phyloP scores from a whole-genome alignment of 768 basidiomycete species.

The Panaeolus cyanescens region DNA sequence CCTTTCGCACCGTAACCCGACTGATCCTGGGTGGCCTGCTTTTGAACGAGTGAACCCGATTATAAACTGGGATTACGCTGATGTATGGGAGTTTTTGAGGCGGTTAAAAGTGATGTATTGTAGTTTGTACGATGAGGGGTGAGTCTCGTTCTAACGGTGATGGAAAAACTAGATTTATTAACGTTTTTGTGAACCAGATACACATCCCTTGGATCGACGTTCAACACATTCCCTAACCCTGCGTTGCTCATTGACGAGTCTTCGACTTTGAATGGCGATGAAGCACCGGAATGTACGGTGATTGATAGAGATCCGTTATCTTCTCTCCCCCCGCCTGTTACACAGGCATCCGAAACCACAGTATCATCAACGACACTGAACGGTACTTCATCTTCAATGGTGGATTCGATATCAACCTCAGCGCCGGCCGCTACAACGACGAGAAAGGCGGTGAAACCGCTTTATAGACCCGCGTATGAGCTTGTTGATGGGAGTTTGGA shows the following conservation, averaged over 20 bases:
- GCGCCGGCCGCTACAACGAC: slow-evolving; percentile 14
- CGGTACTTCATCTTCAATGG: slow-evolving; percentile 24
- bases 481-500: slow-evolving; percentile 74
- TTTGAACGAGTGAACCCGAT: slow-evolving; percentile 95
- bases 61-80: slow-evolving; percentile 90
- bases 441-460: no score
- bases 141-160: slow-evolving; percentile 28
- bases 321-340: slow-evolving; percentile 11
- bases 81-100: slow-evolving; percentile 89
- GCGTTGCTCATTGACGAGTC: slow-evolving; percentile 51
- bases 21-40: slow-evolving; percentile 87
- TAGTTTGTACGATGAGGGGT: slow-evolving; percentile 89
- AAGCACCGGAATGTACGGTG: neutral
- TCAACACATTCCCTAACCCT: slow-evolving; percentile 93
- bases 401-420: slow-evolving; percentile 14
- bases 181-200: no score
- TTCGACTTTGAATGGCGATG: no score
- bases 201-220: slow-evolving; percentile 94
- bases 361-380: slow-evolving; percentile 19
- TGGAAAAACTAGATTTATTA: no score
- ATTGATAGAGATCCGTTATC: neutral
- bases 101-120: slow-evolving; percentile 84
- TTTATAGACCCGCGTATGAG: slow-evolving; percentile 82
- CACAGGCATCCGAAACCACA: slow-evolving; percentile 7
- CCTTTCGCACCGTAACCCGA: slow-evolving; percentile 74